These are phyloP conservation scores for Neoboletus subvelutipes DNA, from an alignment of 768 basidiomycete genomes.

Conservation along the genomic window DNA sequence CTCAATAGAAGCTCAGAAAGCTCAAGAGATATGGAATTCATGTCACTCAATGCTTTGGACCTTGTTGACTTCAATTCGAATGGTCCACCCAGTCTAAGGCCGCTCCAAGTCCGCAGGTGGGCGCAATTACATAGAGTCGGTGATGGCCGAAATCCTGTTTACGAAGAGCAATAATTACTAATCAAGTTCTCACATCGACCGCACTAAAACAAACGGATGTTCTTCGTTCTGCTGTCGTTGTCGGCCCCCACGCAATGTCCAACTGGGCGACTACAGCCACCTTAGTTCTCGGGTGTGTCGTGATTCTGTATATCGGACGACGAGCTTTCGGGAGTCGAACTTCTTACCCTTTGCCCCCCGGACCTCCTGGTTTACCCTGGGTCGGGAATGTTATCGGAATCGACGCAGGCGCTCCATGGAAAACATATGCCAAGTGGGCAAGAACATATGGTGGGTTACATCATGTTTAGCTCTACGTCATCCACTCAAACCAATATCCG, in stretches of 20 bases:
- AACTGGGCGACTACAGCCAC: not conserved
- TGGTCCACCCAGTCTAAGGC: not conserved
- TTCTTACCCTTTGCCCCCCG: slow-evolving; percentile 3
- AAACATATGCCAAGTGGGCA: slow-evolving; percentile 10
- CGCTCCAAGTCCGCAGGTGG: no score
- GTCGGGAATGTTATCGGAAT: slow-evolving; percentile 8
- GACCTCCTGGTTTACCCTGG: slow-evolving; percentile 12
- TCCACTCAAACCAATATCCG: not conserved
- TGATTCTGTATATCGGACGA: not conserved
- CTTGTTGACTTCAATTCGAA: not conserved
- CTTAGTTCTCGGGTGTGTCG: not conserved
- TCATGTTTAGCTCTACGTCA: no score
- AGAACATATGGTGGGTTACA: slow-evolving; percentile 2
- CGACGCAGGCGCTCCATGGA: slow-evolving; percentile 1
- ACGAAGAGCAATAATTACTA: not conserved
- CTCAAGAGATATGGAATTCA: not conserved
- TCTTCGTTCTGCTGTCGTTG: not conserved
- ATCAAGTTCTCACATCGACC: not conserved
- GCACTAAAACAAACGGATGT: not conserved
- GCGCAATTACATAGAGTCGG: no score
- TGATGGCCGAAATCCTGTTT: not conserved
- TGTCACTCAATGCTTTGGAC: not conserved
- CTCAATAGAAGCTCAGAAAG: not conserved
- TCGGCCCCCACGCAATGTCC: not conserved
- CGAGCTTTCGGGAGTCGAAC: not conserved